These are phyloP conservation scores for Pestalotiopsis fici DNA, from an alignment of 2,329 filamentous ascomycete genomes.

Conservation along the genomic window DNA sequence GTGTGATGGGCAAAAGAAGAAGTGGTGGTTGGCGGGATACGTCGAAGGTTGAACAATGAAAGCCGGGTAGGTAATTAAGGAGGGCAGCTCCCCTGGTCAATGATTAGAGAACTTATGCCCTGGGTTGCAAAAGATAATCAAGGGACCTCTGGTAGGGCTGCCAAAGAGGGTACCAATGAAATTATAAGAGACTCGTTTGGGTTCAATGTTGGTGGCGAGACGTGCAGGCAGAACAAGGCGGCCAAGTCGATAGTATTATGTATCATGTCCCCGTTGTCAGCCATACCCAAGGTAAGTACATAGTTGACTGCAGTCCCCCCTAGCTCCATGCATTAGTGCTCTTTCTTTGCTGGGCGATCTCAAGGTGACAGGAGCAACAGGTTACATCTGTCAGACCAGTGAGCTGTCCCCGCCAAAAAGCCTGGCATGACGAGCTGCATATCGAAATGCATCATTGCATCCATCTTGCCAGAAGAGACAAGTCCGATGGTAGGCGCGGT, in stretches of 20 bases:
- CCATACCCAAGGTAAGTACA: too few species aligned
- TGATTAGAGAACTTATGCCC: neutral
- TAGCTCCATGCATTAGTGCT: neutral
- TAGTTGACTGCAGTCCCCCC: too few species aligned
- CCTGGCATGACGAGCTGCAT: neutral
- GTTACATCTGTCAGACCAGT: neutral
- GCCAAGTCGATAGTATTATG: neutral
- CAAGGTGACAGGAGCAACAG: neutral
- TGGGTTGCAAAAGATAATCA: neutral
- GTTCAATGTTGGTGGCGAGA: neutral
- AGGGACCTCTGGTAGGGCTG: too few species aligned
- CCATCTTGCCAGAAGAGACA: too few species aligned
- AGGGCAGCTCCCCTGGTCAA: too few species aligned
- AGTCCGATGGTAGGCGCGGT: too few species aligned
- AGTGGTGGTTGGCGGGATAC: too few species aligned
- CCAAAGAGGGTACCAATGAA: neutral
- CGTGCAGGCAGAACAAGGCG: constrained; percentile 2
- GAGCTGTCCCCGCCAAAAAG: neutral
- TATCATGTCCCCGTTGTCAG: neutral
- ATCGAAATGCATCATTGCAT: neutral
- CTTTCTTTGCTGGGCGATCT: neutral
- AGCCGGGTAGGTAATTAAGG: too few species aligned
- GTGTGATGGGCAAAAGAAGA: too few species aligned
- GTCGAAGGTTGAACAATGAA: too few species aligned
- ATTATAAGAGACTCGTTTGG: neutral